Evolutionary conservation across 1,139 yeast species (phyloP).

Genomic region (Chernovozyma sophiae-reginae): DNA sequence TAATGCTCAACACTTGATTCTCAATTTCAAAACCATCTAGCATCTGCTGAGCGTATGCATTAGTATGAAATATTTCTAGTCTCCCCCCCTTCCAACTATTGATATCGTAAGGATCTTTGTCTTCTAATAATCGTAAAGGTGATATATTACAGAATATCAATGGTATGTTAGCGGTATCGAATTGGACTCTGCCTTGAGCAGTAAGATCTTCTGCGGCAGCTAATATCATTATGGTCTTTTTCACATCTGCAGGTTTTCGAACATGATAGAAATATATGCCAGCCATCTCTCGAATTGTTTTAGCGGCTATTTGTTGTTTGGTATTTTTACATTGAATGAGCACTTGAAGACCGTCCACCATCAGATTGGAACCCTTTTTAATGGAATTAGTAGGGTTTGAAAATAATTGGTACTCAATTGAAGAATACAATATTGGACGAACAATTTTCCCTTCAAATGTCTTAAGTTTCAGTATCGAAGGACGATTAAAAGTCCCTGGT

Average conservation of each 20-base stretch:
- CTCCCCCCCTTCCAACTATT: slow-evolving; percentile 40
- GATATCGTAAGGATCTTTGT: slow-evolving; percentile 28
- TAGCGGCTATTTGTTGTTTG: slow-evolving; percentile 44
- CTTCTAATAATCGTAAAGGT: slow-evolving; percentile 19
- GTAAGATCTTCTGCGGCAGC: slow-evolving; percentile 63
- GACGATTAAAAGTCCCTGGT: neutral
- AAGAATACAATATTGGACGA: neutral
- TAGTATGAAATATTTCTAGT: slow-evolving; percentile 41
- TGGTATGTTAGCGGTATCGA: slow-evolving; percentile 54
- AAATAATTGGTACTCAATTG: slow-evolving; percentile 2
- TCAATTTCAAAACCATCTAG: slow-evolving; percentile 38
- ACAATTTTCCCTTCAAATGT: neutral
- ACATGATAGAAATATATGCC: slow-evolving; percentile 51
- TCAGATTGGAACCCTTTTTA: slow-evolving; percentile 1
- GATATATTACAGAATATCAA: slow-evolving; percentile 47
- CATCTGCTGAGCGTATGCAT: slow-evolving; percentile 36
- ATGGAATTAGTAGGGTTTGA: neutral
- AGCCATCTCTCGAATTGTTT: slow-evolving; percentile 52
- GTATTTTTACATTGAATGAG: slow-evolving; percentile 60
- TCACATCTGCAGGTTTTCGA: slow-evolving; percentile 18
- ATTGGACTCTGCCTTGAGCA: slow-evolving; percentile 51
- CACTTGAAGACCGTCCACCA: slow-evolving; percentile 25
- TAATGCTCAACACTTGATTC: slow-evolving; percentile 14
- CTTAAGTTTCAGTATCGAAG: neutral
- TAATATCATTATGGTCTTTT: slow-evolving; percentile 29